Percentiles rank a stretch among this genome's conserved stretches.
Evolutionary conservation across 495 filamentous ascomycete species (phyloP).

Genomic region (Neurospora sp.): DNA sequence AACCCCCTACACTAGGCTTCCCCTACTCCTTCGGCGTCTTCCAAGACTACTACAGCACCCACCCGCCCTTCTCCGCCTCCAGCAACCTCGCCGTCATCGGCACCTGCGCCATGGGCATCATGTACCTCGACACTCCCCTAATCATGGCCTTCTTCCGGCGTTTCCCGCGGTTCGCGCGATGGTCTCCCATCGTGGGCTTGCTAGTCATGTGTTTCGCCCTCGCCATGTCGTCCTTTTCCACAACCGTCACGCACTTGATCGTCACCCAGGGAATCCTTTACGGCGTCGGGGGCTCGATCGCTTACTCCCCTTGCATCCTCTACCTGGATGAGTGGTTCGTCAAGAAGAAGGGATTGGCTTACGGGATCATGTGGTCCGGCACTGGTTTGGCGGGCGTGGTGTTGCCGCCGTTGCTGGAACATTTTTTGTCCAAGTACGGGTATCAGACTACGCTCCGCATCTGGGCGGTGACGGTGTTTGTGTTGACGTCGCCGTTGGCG

Average conservation of each 20-base stretch:
- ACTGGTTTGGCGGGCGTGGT: constrained; percentile 27
- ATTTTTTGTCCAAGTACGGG: constrained; percentile 43
- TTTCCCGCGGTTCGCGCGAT: constrained; percentile 20
- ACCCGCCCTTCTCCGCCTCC: constrained; percentile 27
- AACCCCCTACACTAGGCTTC: constrained; percentile 38
- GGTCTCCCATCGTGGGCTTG: constrained; percentile 28
- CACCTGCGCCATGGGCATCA: constrained; percentile 35
- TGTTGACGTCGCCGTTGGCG: constrained; percentile 42
- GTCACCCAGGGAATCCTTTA: constrained; percentile 45
- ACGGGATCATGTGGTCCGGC: constrained; percentile 46
- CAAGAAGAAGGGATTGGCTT: constrained; percentile 41
- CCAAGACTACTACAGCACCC: constrained; percentile 36
- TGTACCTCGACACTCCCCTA: constrained; percentile 40
- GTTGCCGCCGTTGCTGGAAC: constrained; percentile 42
- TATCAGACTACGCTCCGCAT: constrained; percentile 41
- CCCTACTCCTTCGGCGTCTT: constrained; percentile 49
- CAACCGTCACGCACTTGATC: constrained; percentile 35
- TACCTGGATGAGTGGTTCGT: constrained; percentile 52
- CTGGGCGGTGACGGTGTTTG: constrained; percentile 40
- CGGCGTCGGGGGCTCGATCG: constrained; percentile 36
- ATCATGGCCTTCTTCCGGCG: constrained; percentile 24
- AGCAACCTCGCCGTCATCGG: constrained; percentile 33
- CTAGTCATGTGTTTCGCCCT: constrained; percentile 31
- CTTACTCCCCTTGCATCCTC: constrained; percentile 39
- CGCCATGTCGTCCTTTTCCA: constrained; percentile 36